Base-by-base conservation (phyloP, 257 asterid genomes). In the Salvia hispanica region DNA sequence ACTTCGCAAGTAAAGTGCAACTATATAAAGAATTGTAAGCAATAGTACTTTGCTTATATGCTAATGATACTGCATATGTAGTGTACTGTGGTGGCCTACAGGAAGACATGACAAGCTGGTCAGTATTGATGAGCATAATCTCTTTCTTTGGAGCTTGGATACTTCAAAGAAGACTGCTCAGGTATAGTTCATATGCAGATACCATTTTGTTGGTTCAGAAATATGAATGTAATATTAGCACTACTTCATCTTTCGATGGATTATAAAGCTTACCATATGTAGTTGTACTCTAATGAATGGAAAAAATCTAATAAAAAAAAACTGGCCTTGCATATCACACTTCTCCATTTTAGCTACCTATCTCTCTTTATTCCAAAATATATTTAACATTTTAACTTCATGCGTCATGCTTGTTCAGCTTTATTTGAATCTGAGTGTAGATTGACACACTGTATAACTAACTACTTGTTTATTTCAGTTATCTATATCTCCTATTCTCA, bases 41-140 rank as follows among this genome's bases (percentile, higher is more conserved):
- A 47, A 59, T 75, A 43, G 25, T 36, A 63, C 10, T 72, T 52
- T 74, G 28, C 64, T 46, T 69, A 69, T 34, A 51, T 42, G 64
- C 67, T 78, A 74, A 74, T 52, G 59, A 31, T 44, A 60, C 69
- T 74, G 67, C 77, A 75, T 74, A 16, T 80, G 74, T 77, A 93
- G 99, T 56, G 83, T 89, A 50, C 83, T 90, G 53, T 94, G 99
- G 99, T 94, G 99, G 97, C 96, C 97, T 31, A 82, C 95, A 9
- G 99, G 96, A 84, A 91, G 87, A 69, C 95, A 94, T 74, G 99
- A 94, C 88, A 94, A 87, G 82, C 72, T 94, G 73, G 82, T 91
- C 73, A 86, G 93, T 64, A 80, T 94, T 61, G 99, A 94, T 50
- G 97, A 88, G 81, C 96, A 90, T 67, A 88, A 85, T 81, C 87